Base-by-base conservation (phyloP, 208 protist genomes). In the Naegleria gruberi region DNA sequence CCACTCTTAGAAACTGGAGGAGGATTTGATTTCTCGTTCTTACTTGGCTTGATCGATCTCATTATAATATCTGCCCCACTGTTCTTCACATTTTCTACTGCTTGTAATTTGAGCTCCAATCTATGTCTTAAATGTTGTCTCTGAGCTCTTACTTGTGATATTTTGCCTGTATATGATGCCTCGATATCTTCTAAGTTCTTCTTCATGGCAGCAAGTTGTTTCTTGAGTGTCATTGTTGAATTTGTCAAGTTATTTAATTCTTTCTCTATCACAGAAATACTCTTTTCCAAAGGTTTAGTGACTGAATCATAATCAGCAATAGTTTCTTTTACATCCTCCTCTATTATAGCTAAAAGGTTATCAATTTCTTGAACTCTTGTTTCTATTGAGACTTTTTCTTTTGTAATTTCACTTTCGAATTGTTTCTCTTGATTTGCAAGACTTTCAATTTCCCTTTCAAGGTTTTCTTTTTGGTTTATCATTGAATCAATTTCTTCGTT, bases 51-150 rank as follows among this genome's bases (percentile, higher is more conserved):
- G 6, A 37, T 77, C 0, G 65, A 77, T 37, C 65, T 77, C 30
- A 37, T 77, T 7, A 77, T 30, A 6, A 77, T 77, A 37, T 30
- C 65, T 37, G 65, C 83, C 4, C 6, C 44, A 45, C 23, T 55
- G 0, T 87, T 46, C 4, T 55, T 87, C 19, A 87, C 12, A 41
- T 87, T 87, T 12, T 47, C 41, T 0, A 87, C 8, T 55, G 83
- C 83, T 55, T 87, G 19, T 0, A 55, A 12, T 40, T 87, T 87
- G 0, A 87, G 44, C 26, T 87, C 83, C 40, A 87, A 55, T 87
- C 83, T 45, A 87, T 87, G 83, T 55, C 37, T 87, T 40, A 87
- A 87, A 40, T 40, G n/a, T 40, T 87, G 83, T 55, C 43, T 19
- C 55, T 87, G 83, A 40, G n/a, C 83, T 55, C 83, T 10, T 23